Base-by-base conservation (phyloP, 2,329 filamentous ascomycete genomes). In the Chrysoporthe puriensis region DNA sequence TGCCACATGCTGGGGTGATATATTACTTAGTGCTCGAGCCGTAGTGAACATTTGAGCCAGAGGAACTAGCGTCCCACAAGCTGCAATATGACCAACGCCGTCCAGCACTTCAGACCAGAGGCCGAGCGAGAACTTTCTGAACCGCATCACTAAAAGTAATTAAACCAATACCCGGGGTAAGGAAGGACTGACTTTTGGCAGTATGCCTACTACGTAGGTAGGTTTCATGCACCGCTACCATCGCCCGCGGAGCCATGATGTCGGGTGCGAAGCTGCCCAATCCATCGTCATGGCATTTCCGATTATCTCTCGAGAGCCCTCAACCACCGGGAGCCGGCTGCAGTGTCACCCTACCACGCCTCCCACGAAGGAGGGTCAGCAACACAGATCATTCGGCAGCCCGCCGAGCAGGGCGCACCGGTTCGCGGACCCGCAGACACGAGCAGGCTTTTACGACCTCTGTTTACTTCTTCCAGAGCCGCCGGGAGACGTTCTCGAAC, bases 401-500 rank as follows among this genome's bases (percentile, higher is more conserved):
- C 21, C 40, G n/a, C 57, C 57, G 57, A 60, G 36, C 32, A 40
- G 40, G 21, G 44, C 5, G 61, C 58, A 46, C 13, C n/a, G n/a
- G 32, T 18, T 60, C 58, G 58, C 58, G 36, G 52, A 36, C 52
- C 32, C 32, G 54, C 54, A 36, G 16, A 61, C 43, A 62, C 44
- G 57, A 60, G n/a, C 36, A 40, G 36, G 36, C 36, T 61, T 9
- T 44, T 16, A 2, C n/a, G 6, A 9, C 36, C 36, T 40, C 9
- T 50, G 16, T 52, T 13, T 50, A 13, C 16, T 11, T 6, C 18
- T 62, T 32, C 26, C 32, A 34, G 34, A 44, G 50, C 50, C 40
- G 40, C 50, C 62, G 40, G 26, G 50, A 44, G 4, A 42, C 18
- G 40, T 63, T 63, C 62, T 63, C 34, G 62, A 43, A 57, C 26